These are phyloP conservation scores for Fonsecaea pedrosoi DNA, from an alignment of 2,329 filamentous ascomycete species.

Conservation along the genomic window DNA sequence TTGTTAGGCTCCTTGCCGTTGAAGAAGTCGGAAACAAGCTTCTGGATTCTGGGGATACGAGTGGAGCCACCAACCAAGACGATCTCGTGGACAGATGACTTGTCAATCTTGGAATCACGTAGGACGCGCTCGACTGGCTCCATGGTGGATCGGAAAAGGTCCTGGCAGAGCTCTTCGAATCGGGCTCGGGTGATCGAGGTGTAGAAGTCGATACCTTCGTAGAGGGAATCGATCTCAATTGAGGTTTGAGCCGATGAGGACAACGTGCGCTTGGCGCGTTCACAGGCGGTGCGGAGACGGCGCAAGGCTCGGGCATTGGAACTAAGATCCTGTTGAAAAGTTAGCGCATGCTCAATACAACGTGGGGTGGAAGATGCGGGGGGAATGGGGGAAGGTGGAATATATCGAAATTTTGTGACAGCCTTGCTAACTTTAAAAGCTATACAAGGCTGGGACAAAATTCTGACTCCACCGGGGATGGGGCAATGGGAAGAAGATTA, in stretches of 20 bases:
- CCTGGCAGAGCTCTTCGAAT: slow-evolving; percentile 98
- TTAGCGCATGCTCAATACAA: not conserved
- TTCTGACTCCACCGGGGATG: not conserved
- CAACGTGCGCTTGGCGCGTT: slow-evolving; percentile 98
- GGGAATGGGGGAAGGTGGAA: not conserved
- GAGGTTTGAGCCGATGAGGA: slow-evolving; percentile 97
- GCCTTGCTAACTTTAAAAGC: not conserved
- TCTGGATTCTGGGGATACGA: slow-evolving; percentile 98
- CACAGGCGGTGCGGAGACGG: slow-evolving; percentile 95
- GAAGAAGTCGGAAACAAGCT: slow-evolving; percentile 98
- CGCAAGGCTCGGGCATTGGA: slow-evolving; percentile 89
- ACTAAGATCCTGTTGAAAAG: slow-evolving; percentile 64
- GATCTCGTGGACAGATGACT: slow-evolving; percentile 94
- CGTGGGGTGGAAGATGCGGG: not conserved
- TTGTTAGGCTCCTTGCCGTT: slow-evolving; percentile 99
- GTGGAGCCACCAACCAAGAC: slow-evolving; percentile 98
- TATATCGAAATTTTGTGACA: not conserved
- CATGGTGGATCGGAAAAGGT: slow-evolving; percentile 90
- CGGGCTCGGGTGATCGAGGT: slow-evolving; percentile 96
- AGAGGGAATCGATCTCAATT: slow-evolving; percentile 98
- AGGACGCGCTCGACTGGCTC: slow-evolving; percentile 96
- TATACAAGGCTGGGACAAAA: not conserved
- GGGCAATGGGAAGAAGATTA: not conserved
- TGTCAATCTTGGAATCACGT: slow-evolving; percentile 87
- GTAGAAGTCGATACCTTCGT: slow-evolving; percentile 97